Base-by-base conservation (phyloP, 2,329 filamentous ascomycete species). In the Microsporum ferrugineum region DNA sequence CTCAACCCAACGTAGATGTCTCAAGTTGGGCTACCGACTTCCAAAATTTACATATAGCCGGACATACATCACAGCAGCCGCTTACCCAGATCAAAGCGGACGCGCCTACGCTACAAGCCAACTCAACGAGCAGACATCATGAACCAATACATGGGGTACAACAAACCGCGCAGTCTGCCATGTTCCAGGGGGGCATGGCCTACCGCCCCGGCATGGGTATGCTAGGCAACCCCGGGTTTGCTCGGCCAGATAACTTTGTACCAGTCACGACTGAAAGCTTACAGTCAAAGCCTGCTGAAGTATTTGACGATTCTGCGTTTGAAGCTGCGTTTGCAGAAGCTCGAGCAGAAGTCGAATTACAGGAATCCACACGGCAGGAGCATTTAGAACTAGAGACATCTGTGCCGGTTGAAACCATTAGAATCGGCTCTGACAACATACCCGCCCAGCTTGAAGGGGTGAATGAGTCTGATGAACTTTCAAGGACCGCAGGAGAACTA, bases 401-500 rank as follows among this genome's bases (percentile, higher is more conserved):
- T 14, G 1, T 27, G 5, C 23, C 17, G 27, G 43, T 43, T 63
- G 67, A 14, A 56, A 61, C 74, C 59, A 60, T 67, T 3, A 69
- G 68, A 61, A 76, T 78, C 49, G 76, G 76, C 55, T 76, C 76
- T 5, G 76, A 78, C 61, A 72, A 69, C 6, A 77, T 78, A 59
- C 66, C 68, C 6, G 69, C 72, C 23, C 70, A 72, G 49, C 70
- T 70, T 49, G 68, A 72, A 8, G 63, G 64, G 65, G 65, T 68
- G 47, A 71, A 75, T 27, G 80, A 86, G 58, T 79, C 84, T 29
- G 84, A 89, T 64, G 88, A 88, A 51, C 80, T 94, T 33, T 85
- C 88, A 23, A 78, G 79, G 45, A 91, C 88, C 1, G 89, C 89
- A 3, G 84, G 83, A 14, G 79, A 86, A 62, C 78, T 95, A 2